Percentiles rank a stretch among this genome's conserved stretches.
phyloP scores from a whole-genome alignment of 1,284 basidiomycete genomes.

The Apiotrichum siamense region DNA sequence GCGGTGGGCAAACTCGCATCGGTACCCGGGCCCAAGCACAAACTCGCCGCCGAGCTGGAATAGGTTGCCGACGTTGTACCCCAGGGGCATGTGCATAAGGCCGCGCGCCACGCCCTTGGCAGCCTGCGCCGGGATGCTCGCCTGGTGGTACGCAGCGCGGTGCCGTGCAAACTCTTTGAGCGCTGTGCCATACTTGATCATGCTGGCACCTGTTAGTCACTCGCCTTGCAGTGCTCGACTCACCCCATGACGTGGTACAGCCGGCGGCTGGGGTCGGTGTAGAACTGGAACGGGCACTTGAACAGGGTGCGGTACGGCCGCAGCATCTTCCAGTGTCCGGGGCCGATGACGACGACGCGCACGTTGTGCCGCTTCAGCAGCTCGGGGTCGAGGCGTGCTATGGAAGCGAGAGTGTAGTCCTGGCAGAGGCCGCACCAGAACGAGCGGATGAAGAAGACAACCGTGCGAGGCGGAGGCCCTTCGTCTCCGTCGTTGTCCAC shows the following conservation, averaged over 20 bases:
- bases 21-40: conserved; percentile 32
- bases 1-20: conserved; percentile 45
- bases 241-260: conserved; percentile 42
- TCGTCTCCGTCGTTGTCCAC: background rate
- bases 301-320: conserved; percentile 42
- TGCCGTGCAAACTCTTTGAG: conserved; percentile 31
- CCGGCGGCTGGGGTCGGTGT: conserved; percentile 32
- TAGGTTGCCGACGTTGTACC: conserved; percentile 36
- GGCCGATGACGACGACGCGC: conserved; percentile 37
- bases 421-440: conserved; percentile 48
- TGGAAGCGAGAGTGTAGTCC: conserved; percentile 41
- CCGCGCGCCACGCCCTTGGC: conserved; percentile 36
- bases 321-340: conserved; percentile 44
- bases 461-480: conserved; percentile 14
- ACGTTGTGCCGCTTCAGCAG: conserved; percentile 35
- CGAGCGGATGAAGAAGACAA: conserved; percentile 44
- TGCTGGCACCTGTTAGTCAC: background rate
- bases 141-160: conserved; percentile 38
- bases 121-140: conserved; percentile 32
- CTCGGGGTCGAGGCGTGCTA: conserved; percentile 34
- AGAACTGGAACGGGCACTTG: conserved; percentile 45
- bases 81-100: conserved; percentile 35
- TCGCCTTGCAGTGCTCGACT: conserved; percentile 1
- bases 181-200: conserved; percentile 20
- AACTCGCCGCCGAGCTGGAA: conserved; percentile 47